A percentile compares a stretch with the other conserved stretches of the same genome.
Conservation (phyloP, 257 asterid genomes). For the Nicotiana sylvestris region DNA sequence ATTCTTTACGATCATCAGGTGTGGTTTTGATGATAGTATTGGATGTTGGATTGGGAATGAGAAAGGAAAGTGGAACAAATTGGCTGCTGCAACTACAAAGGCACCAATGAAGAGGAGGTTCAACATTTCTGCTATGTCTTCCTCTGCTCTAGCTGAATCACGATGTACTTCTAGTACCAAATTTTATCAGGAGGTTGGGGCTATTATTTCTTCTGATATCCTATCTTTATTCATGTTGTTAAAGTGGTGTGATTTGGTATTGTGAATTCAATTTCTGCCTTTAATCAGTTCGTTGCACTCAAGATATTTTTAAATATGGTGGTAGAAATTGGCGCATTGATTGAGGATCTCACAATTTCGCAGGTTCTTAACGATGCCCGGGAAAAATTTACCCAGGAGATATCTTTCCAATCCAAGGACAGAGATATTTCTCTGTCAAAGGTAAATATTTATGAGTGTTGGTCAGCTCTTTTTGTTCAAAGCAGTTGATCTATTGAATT, state of each 20-base stretch:
- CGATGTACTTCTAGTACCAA: slow-evolving; percentile 43
- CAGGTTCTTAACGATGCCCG: slow-evolving; percentile 77
- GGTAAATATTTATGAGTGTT: slow-evolving; percentile 35
- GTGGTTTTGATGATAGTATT: slow-evolving; percentile 50
- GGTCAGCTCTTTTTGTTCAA: slow-evolving; percentile 5
- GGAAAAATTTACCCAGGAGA: slow-evolving; percentile 66
- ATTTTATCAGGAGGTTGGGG: slow-evolving; percentile 70
- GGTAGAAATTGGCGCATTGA: slow-evolving; percentile 21
- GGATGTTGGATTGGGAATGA: slow-evolving; percentile 58
- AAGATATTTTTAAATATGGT: background rate
- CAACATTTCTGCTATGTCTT: slow-evolving; percentile 60
- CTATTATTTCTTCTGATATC: slow-evolving; percentile 9
- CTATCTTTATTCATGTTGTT: background rate
- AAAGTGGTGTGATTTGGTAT: background rate
- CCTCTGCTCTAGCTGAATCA: slow-evolving; percentile 50
- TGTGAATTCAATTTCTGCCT: background rate
- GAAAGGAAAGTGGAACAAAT: slow-evolving; percentile 35
- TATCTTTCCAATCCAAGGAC: slow-evolving; percentile 77
- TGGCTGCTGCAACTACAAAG: slow-evolving; percentile 34
- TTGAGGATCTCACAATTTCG: slow-evolving; percentile 12
- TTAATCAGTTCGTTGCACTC: background rate
- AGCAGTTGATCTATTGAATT: slow-evolving; percentile 2
- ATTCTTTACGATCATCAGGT: slow-evolving; percentile 72
- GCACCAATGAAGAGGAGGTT: slow-evolving; percentile 52
- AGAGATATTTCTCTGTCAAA: slow-evolving; percentile 85